A percentile compares a stretch with the other conserved stretches of the same genome.
These are phyloP conservation scores for Colletotrichum lini DNA, from an alignment of 2,329 filamentous ascomycete genomes.

Conservation along the genomic window DNA sequence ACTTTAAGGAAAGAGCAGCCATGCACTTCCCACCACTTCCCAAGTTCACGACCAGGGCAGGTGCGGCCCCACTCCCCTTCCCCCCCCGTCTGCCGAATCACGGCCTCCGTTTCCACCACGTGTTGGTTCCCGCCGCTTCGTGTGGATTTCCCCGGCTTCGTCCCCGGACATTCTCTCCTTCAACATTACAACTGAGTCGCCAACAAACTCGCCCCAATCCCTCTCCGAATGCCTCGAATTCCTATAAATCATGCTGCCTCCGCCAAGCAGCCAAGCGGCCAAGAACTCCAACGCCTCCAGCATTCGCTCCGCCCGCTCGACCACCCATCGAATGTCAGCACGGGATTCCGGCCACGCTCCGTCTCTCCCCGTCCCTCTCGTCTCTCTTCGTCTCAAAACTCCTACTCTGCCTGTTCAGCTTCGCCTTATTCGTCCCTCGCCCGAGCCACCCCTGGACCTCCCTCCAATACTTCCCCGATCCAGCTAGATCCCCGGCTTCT, in stretches of 20 bases:
- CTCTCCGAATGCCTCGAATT: slow-evolving; percentile 7
- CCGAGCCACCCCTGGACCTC: not conserved
- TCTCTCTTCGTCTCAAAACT: not conserved
- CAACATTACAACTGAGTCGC: slow-evolving; percentile 1
- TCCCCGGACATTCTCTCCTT: slow-evolving; percentile 6
- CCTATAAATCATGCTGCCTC: slow-evolving; percentile 33
- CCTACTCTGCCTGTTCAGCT: not conserved
- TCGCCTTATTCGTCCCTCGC: not conserved
- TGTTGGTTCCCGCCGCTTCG: slow-evolving; percentile 24
- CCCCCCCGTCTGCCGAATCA: slow-evolving; percentile 36
- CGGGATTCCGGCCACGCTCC: slow-evolving; percentile 1
- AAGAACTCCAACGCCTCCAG: slow-evolving; percentile 21
- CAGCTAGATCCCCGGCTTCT: slow-evolving; percentile 19
- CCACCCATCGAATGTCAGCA: slow-evolving; percentile 30
- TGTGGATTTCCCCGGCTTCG: slow-evolving; percentile 30
- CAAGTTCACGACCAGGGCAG: not conserved
- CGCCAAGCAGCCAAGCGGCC: slow-evolving; percentile 41
- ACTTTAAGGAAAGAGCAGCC: not conserved
- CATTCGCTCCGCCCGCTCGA: slow-evolving; percentile 13
- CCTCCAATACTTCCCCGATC: slow-evolving; percentile 17
- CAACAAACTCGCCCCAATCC: slow-evolving; percentile 4
- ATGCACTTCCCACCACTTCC: not conserved
- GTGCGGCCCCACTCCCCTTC: slow-evolving; percentile 26
- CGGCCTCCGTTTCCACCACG: slow-evolving; percentile 30
- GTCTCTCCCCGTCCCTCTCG: not conserved